Evolutionary conservation across 306 rosid genomes (phyloP).

Genomic region (Prunus mira): DNA sequence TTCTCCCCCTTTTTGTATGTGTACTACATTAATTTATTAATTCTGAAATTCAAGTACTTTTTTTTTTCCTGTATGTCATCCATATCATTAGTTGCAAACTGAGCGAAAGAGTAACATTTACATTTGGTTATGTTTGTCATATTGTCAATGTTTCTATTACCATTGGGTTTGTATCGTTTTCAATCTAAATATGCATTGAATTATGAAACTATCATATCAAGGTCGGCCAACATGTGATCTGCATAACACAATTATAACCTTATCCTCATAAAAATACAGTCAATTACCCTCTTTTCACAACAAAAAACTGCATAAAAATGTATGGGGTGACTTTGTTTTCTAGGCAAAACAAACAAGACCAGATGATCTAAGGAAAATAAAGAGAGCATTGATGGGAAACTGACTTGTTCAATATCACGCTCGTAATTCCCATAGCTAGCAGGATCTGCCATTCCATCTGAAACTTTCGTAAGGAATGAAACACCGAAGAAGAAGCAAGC

Average conservation of each 20-base stretch:
- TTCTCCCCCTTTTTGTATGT: background rate
- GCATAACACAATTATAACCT: background rate
- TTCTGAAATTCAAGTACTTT: background rate
- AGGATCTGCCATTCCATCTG: conserved; percentile 99
- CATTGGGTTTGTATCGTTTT: background rate
- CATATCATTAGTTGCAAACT: background rate
- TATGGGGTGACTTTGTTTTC: background rate
- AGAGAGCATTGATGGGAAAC: conserved; percentile 30
- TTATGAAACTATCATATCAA: background rate
- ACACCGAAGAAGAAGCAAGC: conserved; percentile 45
- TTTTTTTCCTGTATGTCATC: background rate
- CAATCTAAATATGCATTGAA: background rate
- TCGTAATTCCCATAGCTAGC: conserved; percentile 52
- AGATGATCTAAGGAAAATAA: background rate
- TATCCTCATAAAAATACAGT: background rate
- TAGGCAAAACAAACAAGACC: background rate
- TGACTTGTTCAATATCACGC: conserved; percentile 75
- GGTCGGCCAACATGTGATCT: no score
- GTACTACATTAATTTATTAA: background rate
- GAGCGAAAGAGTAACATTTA: background rate
- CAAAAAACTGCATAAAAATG: background rate
- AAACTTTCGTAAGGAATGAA: conserved; percentile 46
- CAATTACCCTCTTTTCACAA: background rate
- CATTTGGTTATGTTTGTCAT: no score
- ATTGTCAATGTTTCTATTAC: background rate